Percentiles rank a stretch among this genome's conserved stretches.
phyloP scores from a whole-genome alignment of 1,284 basidiomycete genomes.

The Termitomyces sp. region DNA sequence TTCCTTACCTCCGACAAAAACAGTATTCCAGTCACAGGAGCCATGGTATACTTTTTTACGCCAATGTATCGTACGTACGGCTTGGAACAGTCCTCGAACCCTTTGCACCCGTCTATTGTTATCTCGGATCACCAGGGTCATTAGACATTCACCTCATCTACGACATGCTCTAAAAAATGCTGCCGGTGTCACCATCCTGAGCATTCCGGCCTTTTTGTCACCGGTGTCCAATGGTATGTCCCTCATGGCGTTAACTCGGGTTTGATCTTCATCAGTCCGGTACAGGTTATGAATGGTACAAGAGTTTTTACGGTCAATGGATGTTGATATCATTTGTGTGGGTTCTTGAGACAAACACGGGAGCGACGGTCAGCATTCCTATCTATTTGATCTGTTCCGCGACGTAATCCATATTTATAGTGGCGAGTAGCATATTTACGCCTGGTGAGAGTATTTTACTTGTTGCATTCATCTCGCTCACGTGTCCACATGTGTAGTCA shows the following conservation, averaged over 20 bases:
- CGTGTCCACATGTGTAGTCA: slow-evolving; percentile 23
- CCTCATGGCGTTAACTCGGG: neutral
- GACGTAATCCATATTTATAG: slow-evolving; percentile 10
- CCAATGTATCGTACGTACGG: slow-evolving; percentile 9
- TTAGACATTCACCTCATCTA: slow-evolving; percentile 38
- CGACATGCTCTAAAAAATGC: slow-evolving; percentile 45
- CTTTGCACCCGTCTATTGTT: slow-evolving; percentile 30
- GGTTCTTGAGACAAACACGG: slow-evolving; percentile 48
- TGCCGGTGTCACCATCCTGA: slow-evolving; percentile 37
- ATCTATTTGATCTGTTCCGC: neutral
- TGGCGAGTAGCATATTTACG: slow-evolving; percentile 44
- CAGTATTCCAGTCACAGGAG: neutral
- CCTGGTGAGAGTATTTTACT: slow-evolving; percentile 27
- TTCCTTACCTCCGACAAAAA: neutral
- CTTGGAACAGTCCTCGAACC: slow-evolving; percentile 31
- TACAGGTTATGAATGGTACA: slow-evolving; percentile 38
- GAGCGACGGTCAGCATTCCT: slow-evolving; percentile 33
- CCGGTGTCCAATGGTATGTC: slow-evolving; percentile 27
- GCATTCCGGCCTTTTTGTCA: slow-evolving; percentile 42
- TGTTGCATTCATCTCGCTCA: neutral
- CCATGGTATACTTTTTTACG: neutral
- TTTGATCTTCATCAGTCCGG: neutral
- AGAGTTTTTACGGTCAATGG: slow-evolving; percentile 39
- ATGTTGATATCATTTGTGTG: slow-evolving; percentile 47
- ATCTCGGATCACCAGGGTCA: slow-evolving; percentile 27